phyloP scores from a whole-genome alignment of 2,329 filamentous ascomycete species.

The Colletotrichum gigasporum region DNA sequence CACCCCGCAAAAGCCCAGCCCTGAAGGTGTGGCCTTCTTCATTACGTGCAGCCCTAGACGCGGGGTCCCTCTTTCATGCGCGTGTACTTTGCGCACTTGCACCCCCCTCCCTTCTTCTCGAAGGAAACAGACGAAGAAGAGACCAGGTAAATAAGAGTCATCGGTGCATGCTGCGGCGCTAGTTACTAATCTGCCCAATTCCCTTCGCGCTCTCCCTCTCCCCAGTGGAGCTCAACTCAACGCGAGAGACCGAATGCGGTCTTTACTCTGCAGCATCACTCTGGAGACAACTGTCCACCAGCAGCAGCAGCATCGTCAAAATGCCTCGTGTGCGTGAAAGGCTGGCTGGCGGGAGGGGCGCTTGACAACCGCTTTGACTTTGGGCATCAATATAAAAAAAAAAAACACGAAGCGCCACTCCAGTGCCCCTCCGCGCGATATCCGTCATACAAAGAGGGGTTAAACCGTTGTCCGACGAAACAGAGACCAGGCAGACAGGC shows the following conservation, averaged over 20 bases:
- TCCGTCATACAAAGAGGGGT: constrained; percentile 1
- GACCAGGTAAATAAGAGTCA: too few relatives aligned
- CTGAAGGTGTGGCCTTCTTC: neutral
- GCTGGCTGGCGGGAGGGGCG: too few relatives aligned
- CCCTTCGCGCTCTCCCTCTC: neutral
- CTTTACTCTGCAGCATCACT: neutral
- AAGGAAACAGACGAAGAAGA: neutral
- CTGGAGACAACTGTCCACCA: neutral
- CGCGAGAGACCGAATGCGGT: neutral
- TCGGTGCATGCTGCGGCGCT: neutral
- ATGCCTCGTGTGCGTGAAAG: constrained; percentile 1
- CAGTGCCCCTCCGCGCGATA: neutral
- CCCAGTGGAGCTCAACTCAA: neutral
- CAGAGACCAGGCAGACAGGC: too few relatives aligned
- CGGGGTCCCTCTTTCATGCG: neutral
- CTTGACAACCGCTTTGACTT: constrained; percentile 17
- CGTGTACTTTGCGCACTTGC: neutral
- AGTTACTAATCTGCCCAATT: neutral
- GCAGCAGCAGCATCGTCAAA: neutral
- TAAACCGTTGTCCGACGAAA: neutral
- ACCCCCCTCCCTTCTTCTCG: too few relatives aligned
- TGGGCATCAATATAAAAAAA: constrained; percentile 9
- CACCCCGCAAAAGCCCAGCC: neutral
- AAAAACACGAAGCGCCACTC: too few relatives aligned
- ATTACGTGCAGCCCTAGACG: constrained; percentile 24